phyloP scores from a whole-genome alignment of 2,329 filamentous ascomycete species.

The Cladosporium sp. region DNA sequence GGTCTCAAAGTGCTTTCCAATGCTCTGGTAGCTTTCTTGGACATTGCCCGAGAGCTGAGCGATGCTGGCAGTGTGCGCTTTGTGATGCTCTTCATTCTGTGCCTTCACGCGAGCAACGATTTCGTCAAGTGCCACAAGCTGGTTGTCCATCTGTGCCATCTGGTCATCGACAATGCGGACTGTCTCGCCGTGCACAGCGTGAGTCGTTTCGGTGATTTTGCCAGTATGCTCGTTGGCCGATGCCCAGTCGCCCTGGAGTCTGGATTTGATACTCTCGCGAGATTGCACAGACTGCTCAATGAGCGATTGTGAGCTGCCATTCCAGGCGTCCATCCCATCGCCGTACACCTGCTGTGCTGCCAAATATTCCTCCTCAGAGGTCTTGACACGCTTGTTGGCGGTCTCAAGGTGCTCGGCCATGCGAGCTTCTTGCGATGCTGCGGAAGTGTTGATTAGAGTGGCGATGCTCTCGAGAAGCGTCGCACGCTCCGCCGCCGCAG shows the following conservation, averaged over 20 bases:
- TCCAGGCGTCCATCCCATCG: constrained; percentile 71
- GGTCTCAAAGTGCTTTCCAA: constrained; percentile 65
- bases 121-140: constrained; percentile 85
- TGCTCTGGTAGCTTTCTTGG: constrained; percentile 66
- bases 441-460: constrained; percentile 68
- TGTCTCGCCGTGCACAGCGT: constrained; percentile 85
- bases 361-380: constrained; percentile 50
- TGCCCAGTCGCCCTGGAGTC: constrained; percentile 81
- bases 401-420: constrained; percentile 61
- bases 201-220: constrained; percentile 78
- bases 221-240: constrained; percentile 73
- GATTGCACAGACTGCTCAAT: constrained; percentile 68
- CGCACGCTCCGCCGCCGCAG: constrained; percentile 68
- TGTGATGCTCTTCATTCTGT: constrained; percentile 75
- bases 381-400: constrained; percentile 52
- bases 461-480: constrained; percentile 73
- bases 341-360: constrained; percentile 61
- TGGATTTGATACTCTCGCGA: constrained; percentile 72
- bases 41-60: constrained; percentile 62
- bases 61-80: constrained; percentile 64
- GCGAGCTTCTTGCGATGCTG: constrained; percentile 67
- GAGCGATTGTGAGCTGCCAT: constrained; percentile 62
- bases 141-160: constrained; percentile 77
- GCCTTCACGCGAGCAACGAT: constrained; percentile 78
- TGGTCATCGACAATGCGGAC: constrained; percentile 86